Evolutionary conservation across 495 filamentous ascomycete species (phyloP).

Genomic region (Aspergillus panamensis): DNA sequence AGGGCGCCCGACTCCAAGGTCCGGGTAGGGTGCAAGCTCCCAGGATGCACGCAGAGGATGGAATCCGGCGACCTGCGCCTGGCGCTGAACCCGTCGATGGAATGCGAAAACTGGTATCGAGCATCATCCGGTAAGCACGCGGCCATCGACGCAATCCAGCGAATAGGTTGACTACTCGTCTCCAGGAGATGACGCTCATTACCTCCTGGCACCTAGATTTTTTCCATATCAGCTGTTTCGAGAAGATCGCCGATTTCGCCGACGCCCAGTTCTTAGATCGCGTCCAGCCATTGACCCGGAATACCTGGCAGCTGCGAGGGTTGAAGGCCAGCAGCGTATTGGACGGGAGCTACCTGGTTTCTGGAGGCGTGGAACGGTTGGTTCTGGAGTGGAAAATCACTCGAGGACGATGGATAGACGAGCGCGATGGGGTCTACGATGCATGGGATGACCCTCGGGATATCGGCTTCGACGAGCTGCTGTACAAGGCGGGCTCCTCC

Average conservation of each 20-base stretch:
- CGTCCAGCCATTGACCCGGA: conserved; percentile 12
- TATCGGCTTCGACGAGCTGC: conserved; percentile 1
- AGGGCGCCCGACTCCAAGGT: conserved; percentile 4
- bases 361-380: conserved; percentile 12
- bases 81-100: conserved; percentile 8
- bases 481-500: conserved; percentile 11
- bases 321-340: conserved; percentile 9
- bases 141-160: neutral
- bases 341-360: conserved; percentile 10
- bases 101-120: neutral
- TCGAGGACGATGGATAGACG: conserved; percentile 13
- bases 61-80: conserved; percentile 3
- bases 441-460: neutral
- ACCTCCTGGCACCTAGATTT: neutral
- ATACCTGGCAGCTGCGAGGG: conserved; percentile 8
- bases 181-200: conserved; percentile 1
- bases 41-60: conserved; percentile 2
- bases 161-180: neutral
- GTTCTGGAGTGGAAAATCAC: conserved; percentile 16
- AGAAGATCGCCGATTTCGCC: conserved; percentile 13
- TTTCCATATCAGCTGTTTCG: conserved; percentile 14
- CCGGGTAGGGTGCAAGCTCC: conserved; percentile 1
- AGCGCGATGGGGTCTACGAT: conserved; percentile 8
- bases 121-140: conserved; percentile 10
- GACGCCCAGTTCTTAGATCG: conserved; percentile 11